These are phyloP conservation scores for Nigrospora oryzae DNA, from an alignment of 2,329 filamentous ascomycete genomes.

Conservation along the genomic window DNA sequence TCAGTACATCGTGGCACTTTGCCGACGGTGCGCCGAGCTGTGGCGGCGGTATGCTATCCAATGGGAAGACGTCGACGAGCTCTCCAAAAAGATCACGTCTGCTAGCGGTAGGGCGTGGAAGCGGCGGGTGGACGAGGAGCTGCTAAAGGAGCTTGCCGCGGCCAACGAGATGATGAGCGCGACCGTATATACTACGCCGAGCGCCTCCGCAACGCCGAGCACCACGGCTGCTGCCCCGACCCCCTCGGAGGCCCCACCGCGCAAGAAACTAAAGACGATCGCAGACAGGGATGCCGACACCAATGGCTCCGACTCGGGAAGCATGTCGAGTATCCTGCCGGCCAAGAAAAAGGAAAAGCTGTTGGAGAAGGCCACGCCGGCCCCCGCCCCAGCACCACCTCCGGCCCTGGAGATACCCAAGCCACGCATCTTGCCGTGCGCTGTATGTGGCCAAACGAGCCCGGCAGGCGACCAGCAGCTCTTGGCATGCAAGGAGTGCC, in stretches of 20 bases:
- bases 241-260: slow-evolving; percentile 42
- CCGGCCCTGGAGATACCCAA: slow-evolving; percentile 69
- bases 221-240: slow-evolving; percentile 20
- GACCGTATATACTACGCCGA: slow-evolving; percentile 29
- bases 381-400: slow-evolving; percentile 47
- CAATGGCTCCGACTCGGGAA: slow-evolving; percentile 34
- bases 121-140: slow-evolving; percentile 83
- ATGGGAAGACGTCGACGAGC: slow-evolving; percentile 89
- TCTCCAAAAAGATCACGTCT: slow-evolving; percentile 76
- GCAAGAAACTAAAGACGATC: slow-evolving; percentile 55
- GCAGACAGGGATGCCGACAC: slow-evolving; percentile 43
- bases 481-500: slow-evolving; percentile 77
- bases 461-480: slow-evolving; percentile 59
- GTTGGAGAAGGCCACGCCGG: slow-evolving; percentile 43
- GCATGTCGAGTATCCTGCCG: slow-evolving; percentile 28
- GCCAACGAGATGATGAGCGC: slow-evolving; percentile 52
- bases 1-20: slow-evolving; percentile 73
- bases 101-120: slow-evolving; percentile 78
- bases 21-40: slow-evolving; percentile 80
- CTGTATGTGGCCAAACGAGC: slow-evolving; percentile 71
- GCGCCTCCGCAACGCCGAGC: slow-evolving; percentile 15
- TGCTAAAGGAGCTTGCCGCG: slow-evolving; percentile 63
- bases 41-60: slow-evolving; percentile 96
- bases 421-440: slow-evolving; percentile 72
- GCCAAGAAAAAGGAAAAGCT: slow-evolving; percentile 54